Evolutionary conservation across 352 stramenopile genomes (phyloP).

Genomic region (Phytophthora sp.): DNA sequence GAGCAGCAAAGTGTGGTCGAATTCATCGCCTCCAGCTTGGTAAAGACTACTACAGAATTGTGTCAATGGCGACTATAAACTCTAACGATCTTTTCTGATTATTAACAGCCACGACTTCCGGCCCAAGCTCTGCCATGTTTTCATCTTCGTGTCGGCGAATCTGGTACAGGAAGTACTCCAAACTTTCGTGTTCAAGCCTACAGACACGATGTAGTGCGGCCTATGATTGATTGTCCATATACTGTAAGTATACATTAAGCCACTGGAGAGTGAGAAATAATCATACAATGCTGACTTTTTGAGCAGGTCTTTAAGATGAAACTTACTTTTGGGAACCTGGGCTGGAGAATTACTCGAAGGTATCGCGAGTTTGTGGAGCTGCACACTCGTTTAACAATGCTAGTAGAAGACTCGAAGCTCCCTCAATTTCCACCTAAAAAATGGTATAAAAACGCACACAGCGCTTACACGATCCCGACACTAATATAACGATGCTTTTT

Average conservation of each 20-base stretch:
- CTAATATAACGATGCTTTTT: neutral
- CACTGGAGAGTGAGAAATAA: neutral
- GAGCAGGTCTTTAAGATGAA: conserved; percentile 54
- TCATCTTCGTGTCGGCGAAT: conserved; percentile 6
- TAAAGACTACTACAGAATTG: too few species aligned
- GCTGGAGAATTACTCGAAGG: conserved; percentile 51
- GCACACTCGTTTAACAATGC: conserved; percentile 29
- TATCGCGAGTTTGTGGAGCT: conserved; percentile 58
- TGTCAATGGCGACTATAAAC: too few species aligned
- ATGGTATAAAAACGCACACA: too few species aligned
- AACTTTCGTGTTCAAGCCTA: conserved; percentile 39
- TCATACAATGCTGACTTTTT: neutral
- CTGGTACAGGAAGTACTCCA: neutral
- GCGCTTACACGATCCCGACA: too few species aligned
- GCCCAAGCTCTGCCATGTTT: conserved; percentile 5
- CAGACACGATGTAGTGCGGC: conserved; percentile 42
- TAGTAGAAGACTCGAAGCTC: conserved; percentile 15
- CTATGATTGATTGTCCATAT: conserved; percentile 50
- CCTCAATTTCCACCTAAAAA: conserved; percentile 46
- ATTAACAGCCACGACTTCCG: conserved; percentile 3
- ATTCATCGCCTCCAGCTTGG: conserved; percentile 37
- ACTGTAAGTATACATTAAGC: conserved; percentile 29
- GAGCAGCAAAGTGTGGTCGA: conserved; percentile 40
- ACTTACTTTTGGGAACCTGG: conserved; percentile 42
- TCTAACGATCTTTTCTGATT: neutral